A percentile compares a stretch with the other conserved stretches of the same genome.
phyloP scores from a whole-genome alignment of 2,329 filamentous ascomycete genomes.

The Trichoderma asperellum region DNA sequence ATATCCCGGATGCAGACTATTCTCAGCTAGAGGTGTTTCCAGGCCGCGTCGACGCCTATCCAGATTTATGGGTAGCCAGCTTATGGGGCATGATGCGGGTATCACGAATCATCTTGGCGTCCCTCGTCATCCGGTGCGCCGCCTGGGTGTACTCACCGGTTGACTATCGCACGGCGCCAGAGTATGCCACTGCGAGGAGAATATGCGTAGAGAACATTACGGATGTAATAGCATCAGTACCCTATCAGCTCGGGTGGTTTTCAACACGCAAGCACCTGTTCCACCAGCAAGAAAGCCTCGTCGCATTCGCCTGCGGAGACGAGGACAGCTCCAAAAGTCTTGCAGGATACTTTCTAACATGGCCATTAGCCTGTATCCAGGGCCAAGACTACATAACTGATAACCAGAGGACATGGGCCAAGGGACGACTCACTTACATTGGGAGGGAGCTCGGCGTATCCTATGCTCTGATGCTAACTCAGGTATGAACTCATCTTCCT shows the following conservation, averaged over 20 bases:
- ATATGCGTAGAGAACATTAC: slow-evolving; percentile 57
- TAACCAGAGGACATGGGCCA: slow-evolving; percentile 59
- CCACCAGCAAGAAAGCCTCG: slow-evolving; percentile 46
- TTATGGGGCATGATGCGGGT: slow-evolving; percentile 61
- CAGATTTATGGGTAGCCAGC: slow-evolving; percentile 61
- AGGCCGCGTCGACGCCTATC: slow-evolving; percentile 62
- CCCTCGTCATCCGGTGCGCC: slow-evolving; percentile 60
- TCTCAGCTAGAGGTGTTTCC: slow-evolving; percentile 60
- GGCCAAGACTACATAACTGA: slow-evolving; percentile 64
- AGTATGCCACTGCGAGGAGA: slow-evolving; percentile 60
- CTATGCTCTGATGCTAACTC: slow-evolving; percentile 59
- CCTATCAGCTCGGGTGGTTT: slow-evolving; percentile 65
- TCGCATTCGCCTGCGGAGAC: slow-evolving; percentile 54
- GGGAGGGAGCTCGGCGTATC: slow-evolving; percentile 60
- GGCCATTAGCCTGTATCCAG: slow-evolving; percentile 59
- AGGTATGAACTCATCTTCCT: slow-evolving; percentile 47
- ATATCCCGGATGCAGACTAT: slow-evolving; percentile 57
- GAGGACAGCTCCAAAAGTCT: slow-evolving; percentile 57
- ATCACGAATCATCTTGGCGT: slow-evolving; percentile 58
- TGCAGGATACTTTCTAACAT: slow-evolving; percentile 62
- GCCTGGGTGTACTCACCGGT: slow-evolving; percentile 64
- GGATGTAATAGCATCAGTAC: slow-evolving; percentile 64
- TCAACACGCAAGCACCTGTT: slow-evolving; percentile 49
- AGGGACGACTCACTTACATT: slow-evolving; percentile 59
- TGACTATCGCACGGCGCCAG: slow-evolving; percentile 65